These are phyloP conservation scores for Aspergillus sojae DNA, from an alignment of 2,329 filamentous ascomycete species.

Conservation along the genomic window DNA sequence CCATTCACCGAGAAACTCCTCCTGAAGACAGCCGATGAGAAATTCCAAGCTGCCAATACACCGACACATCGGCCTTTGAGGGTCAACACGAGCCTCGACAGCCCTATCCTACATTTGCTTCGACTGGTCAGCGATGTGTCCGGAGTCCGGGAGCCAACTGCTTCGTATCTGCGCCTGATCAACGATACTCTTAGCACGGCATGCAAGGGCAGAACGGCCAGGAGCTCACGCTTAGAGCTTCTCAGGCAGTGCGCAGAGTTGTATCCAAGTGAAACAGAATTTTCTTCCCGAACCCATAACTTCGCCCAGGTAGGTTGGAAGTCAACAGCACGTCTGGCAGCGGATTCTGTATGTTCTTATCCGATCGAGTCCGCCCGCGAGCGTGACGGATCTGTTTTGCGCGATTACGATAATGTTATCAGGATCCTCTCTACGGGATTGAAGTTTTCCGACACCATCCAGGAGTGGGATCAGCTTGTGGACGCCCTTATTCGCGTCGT, in stretches of 20 bases:
- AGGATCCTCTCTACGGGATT: constrained; percentile 67
- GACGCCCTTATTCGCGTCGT: constrained; percentile 59
- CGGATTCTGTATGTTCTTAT: constrained; percentile 44
- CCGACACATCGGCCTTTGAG: constrained; percentile 36
- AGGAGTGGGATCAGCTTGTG: constrained; percentile 57
- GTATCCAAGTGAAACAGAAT: constrained; percentile 20
- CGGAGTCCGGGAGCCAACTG: constrained; percentile 20
- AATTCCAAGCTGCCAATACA: constrained; percentile 51
- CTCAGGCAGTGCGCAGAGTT: constrained; percentile 41
- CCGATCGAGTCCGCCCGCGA: constrained; percentile 43
- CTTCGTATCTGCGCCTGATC: constrained; percentile 34
- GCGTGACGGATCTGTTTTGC: constrained; percentile 57
- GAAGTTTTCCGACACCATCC: constrained; percentile 27
- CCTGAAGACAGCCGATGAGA: constrained; percentile 57
- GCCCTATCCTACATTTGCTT: constrained; percentile 44
- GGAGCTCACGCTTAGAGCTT: constrained; percentile 41
- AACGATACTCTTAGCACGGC: constrained; percentile 34
- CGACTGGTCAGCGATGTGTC: constrained; percentile 33
- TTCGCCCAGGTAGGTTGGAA: constrained; percentile 38
- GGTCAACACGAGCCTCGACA: constrained; percentile 32
- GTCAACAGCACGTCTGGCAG: constrained; percentile 35
- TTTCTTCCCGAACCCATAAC: constrained; percentile 9
- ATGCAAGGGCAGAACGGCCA: constrained; percentile 36
- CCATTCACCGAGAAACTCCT: constrained; percentile 55
- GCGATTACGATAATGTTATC: constrained; percentile 70